These are phyloP conservation scores for Saccharomyces paradoxus DNA, from an alignment of 805 yeast genomes.

Conservation along the genomic window DNA sequence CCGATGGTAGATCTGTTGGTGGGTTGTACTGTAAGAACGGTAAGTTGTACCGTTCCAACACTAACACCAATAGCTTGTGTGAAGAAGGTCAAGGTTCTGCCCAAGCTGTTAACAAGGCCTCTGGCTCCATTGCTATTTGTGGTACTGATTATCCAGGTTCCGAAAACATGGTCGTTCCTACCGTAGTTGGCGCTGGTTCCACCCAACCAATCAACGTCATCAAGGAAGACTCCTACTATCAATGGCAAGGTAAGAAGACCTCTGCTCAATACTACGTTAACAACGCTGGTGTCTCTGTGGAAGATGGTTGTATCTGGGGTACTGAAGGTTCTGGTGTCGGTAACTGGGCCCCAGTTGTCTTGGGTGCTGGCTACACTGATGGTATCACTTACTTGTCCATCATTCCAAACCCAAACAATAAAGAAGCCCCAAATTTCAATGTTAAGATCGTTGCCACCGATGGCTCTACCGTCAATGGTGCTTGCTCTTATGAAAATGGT, in stretches of 20 bases:
- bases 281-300: constrained; percentile 62
- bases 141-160: constrained; percentile 80
- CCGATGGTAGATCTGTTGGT: constrained; percentile 63
- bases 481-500: constrained; percentile 76
- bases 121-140: constrained; percentile 53
- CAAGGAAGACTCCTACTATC: constrained; percentile 48
- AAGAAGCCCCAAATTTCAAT: constrained; percentile 47
- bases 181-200: constrained; percentile 44
- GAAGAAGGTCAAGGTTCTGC: constrained; percentile 56
- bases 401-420: constrained; percentile 73
- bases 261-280: constrained; percentile 71
- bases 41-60: constrained; percentile 52
- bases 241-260: constrained; percentile 56
- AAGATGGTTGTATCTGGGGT: constrained; percentile 72
- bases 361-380: constrained; percentile 64
- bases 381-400: constrained; percentile 60
- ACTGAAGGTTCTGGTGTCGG: constrained; percentile 49
- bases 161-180: constrained; percentile 71
- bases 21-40: constrained; percentile 60
- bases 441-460: constrained; percentile 70
- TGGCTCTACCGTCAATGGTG: constrained; percentile 53
- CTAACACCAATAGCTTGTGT: constrained; percentile 46
- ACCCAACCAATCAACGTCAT: constrained; percentile 49
- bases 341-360: constrained; percentile 73
- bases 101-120: constrained; percentile 42